Percentiles rank a stretch among this genome's conserved stretches.
phyloP scores from a whole-genome alignment of 352 stramenopile species.

The Phytophthora idaei region DNA sequence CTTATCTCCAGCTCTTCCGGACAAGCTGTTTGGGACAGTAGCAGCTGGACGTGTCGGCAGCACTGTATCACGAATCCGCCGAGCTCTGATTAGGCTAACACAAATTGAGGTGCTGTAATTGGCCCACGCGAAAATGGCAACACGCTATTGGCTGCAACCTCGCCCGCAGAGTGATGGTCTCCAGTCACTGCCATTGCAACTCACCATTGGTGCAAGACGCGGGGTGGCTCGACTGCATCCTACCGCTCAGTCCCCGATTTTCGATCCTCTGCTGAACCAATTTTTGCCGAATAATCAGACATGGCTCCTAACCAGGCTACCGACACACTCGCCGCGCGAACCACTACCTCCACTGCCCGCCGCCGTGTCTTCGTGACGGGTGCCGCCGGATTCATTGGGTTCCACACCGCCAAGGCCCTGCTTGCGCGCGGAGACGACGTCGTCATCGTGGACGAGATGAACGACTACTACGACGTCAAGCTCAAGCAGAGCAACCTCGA shows the following conservation, averaged over 20 bases:
- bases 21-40: constrained; percentile 17
- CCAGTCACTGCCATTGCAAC: neutral
- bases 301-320: constrained; percentile 35
- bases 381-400: constrained; percentile 97
- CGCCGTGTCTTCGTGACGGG: constrained; percentile 88
- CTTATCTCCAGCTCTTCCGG: constrained; percentile 1
- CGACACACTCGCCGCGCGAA: constrained; percentile 9
- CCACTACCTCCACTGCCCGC: constrained; percentile 1
- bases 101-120: constrained; percentile 7
- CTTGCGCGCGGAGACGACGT: constrained; percentile 91
- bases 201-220: constrained; percentile 12
- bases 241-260: constrained; percentile 10
- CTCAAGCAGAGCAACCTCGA: constrained; percentile 97
- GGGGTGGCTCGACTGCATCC: neutral
- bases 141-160: constrained; percentile 10
- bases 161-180: constrained; percentile 12
- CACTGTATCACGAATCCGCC: constrained; percentile 21
- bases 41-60: neutral
- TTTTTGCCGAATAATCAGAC: neutral
- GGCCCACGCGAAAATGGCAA: constrained; percentile 1
- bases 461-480: constrained; percentile 99
- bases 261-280: constrained; percentile 6
- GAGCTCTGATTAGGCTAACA: constrained; percentile 20
- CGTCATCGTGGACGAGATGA: constrained; percentile 98
- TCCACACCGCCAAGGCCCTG: constrained; percentile 92